phyloP scores from a whole-genome alignment of 441 rosid species.

The Brassica balearica region DNA sequence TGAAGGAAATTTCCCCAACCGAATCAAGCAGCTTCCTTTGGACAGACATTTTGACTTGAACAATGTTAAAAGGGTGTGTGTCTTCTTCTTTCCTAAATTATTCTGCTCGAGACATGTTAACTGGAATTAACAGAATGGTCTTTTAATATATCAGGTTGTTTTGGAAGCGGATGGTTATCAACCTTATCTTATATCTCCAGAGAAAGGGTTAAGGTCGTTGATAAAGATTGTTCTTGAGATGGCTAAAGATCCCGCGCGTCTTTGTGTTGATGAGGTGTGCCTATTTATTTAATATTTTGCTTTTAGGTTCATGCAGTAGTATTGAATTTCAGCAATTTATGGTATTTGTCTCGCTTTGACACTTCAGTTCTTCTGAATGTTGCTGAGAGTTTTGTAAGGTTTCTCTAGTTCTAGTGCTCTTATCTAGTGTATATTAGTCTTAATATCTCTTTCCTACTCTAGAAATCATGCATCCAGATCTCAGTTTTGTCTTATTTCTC shows the following conservation, averaged over 20 bases:
- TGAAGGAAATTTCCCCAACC: conserved; percentile 91
- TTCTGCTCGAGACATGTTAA: conserved; percentile 10
- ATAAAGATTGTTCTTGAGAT: conserved; percentile 86
- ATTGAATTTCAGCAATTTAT: conserved; percentile 13
- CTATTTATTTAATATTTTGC: not conserved
- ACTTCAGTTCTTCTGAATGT: conserved; percentile 3
- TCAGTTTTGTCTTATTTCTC: not conserved
- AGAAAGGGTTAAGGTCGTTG: conserved; percentile 54
- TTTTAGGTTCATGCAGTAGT: not conserved
- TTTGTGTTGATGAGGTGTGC: conserved; percentile 1
- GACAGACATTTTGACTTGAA: conserved; percentile 89
- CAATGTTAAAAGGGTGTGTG: conserved; percentile 7
- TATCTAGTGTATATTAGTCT: conserved; percentile 5
- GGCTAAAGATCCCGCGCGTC: not conserved
- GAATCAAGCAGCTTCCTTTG: conserved; percentile 96
- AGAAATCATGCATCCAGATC: conserved; percentile 22
- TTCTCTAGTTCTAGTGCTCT: conserved; percentile 27
- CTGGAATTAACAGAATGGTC: conserved; percentile 30
- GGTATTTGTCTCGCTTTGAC: conserved; percentile 19
- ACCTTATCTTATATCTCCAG: conserved; percentile 95
- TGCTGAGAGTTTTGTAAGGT: not conserved
- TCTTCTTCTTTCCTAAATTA: not conserved
- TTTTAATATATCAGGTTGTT: conserved; percentile 68
- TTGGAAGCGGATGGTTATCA: conserved; percentile 99
- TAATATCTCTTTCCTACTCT: not conserved